These are phyloP conservation scores for Primulina eburnea DNA, from an alignment of 257 asterid species.

Conservation along the genomic window DNA sequence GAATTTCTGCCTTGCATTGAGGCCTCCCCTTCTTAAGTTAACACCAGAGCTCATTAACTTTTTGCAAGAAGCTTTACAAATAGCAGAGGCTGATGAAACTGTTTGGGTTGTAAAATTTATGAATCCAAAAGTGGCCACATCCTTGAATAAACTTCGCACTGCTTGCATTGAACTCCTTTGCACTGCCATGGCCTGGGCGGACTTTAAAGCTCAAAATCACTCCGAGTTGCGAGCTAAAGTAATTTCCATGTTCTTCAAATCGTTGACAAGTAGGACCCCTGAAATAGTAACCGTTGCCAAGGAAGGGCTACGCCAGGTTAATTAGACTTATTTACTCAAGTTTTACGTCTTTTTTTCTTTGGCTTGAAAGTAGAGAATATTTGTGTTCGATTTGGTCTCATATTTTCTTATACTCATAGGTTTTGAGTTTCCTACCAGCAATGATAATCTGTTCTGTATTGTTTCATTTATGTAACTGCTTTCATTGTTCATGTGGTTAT, in stretches of 20 bases:
- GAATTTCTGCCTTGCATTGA: slow-evolving; percentile 94
- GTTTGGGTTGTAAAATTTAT: slow-evolving; percentile 85
- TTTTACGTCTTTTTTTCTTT: slow-evolving; percentile 17
- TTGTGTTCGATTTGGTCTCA: neutral
- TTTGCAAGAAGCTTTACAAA: slow-evolving; percentile 97
- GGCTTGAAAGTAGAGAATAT: neutral
- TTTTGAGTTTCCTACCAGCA: too few relatives aligned
- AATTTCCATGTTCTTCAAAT: slow-evolving; percentile 97
- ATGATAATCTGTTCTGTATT: too few relatives aligned
- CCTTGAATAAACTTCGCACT: slow-evolving; percentile 90
- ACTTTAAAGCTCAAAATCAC: slow-evolving; percentile 92
- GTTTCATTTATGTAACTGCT: too few relatives aligned
- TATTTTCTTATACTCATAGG: too few relatives aligned
- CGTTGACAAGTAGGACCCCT: slow-evolving; percentile 79
- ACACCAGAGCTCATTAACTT: slow-evolving; percentile 87
- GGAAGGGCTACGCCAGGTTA: slow-evolving; percentile 98
- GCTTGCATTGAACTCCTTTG: slow-evolving; percentile 97
- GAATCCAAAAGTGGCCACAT: slow-evolving; percentile 86
- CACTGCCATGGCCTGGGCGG: slow-evolving; percentile 99
- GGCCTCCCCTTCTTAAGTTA: slow-evolving; percentile 97
- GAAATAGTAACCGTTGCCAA: slow-evolving; percentile 98
- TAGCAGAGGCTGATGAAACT: slow-evolving; percentile 93
- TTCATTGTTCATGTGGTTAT: too few relatives aligned
- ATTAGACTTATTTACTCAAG: slow-evolving; percentile 23
- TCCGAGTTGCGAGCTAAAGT: slow-evolving; percentile 89